These are phyloP conservation scores for Penicillium aurantiogriseum DNA, from an alignment of 2,329 filamentous ascomycete genomes.

Conservation along the genomic window DNA sequence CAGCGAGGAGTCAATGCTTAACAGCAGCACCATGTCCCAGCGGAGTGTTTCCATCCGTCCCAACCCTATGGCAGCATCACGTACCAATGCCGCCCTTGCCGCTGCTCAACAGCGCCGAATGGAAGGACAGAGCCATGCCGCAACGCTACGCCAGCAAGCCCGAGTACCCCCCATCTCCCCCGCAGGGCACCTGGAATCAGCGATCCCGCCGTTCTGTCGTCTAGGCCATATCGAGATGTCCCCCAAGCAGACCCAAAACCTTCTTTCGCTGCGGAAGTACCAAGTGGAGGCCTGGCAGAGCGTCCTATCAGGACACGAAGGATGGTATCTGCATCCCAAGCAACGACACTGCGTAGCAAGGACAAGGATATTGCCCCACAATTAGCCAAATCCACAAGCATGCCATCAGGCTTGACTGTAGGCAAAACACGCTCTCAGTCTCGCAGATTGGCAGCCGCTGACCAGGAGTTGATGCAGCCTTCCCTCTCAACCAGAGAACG, in stretches of 20 bases:
- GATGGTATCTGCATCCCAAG: conserved; percentile 37
- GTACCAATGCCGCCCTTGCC: conserved; percentile 42
- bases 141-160: conserved; percentile 48
- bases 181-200: conserved; percentile 28
- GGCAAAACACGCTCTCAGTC: conserved; percentile 46
- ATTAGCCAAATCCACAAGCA: conserved; percentile 34
- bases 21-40: conserved; percentile 30
- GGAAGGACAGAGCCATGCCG: conserved; percentile 47
- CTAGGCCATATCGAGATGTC: conserved; percentile 18
- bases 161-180: conserved; percentile 33
- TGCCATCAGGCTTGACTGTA: conserved; percentile 34
- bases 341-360: conserved; percentile 33
- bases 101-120: conserved; percentile 42
- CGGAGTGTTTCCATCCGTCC: conserved; percentile 29
- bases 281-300: conserved; percentile 39
- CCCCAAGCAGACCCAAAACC: conserved; percentile 19
- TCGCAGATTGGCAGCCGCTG: conserved; percentile 35
- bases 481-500: conserved; percentile 22
- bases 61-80: conserved; percentile 30
- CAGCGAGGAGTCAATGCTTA: conserved; percentile 26
- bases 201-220: conserved; percentile 20
- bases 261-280: conserved; percentile 7
- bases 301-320: conserved; percentile 40
- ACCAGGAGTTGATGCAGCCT: conserved; percentile 19
- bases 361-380: conserved; percentile 27